Evolutionary conservation across 106 monocot genomes (phyloP).

Genomic region (Agapanthus africanus): DNA sequence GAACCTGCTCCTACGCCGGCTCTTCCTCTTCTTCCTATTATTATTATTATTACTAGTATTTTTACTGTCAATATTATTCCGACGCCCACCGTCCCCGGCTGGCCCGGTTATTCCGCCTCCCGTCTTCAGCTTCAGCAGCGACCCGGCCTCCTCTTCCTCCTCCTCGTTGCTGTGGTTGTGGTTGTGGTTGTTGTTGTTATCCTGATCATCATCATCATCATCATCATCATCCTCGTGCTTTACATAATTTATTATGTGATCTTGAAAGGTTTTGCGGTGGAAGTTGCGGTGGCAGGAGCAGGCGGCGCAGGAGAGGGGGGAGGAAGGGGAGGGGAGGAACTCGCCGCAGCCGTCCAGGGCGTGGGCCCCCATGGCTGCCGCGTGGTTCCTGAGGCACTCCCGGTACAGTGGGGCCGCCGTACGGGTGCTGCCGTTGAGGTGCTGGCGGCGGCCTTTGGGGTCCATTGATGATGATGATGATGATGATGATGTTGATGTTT

Average conservation of each 20-base stretch:
- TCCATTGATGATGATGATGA: too few relatives aligned
- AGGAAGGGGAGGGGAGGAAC: conserved; percentile 31
- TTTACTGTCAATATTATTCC: too few relatives aligned
- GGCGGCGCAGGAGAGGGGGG: conserved; percentile 55
- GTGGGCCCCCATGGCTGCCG: conserved; percentile 36
- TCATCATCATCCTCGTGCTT: too few relatives aligned
- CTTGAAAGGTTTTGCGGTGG: conserved; percentile 60
- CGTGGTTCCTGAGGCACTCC: conserved; percentile 81
- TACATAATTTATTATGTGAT: too few relatives aligned
- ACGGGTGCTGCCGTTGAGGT: too few relatives aligned
- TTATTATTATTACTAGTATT: too few relatives aligned
- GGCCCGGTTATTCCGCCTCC: conserved; percentile 2
- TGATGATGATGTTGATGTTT: too few relatives aligned
- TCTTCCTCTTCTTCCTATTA: conserved; percentile 15
- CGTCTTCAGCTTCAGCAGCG: conserved; percentile 16
- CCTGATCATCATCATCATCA: conserved; percentile 5
- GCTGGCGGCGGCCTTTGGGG: too few relatives aligned
- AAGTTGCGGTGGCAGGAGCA: conserved; percentile 78
- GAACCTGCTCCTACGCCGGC: conserved; percentile 41
- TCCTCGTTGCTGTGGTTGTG: too few relatives aligned
- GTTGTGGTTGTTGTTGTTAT: not conserved
- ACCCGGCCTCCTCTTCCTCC: not conserved
- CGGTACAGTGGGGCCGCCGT: too few relatives aligned
- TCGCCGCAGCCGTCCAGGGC: conserved; percentile 52
- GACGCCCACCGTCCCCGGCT: too few relatives aligned